Base-by-base conservation (phyloP, 1,284 basidiomycete genomes). In the Mycena citricolor region DNA sequence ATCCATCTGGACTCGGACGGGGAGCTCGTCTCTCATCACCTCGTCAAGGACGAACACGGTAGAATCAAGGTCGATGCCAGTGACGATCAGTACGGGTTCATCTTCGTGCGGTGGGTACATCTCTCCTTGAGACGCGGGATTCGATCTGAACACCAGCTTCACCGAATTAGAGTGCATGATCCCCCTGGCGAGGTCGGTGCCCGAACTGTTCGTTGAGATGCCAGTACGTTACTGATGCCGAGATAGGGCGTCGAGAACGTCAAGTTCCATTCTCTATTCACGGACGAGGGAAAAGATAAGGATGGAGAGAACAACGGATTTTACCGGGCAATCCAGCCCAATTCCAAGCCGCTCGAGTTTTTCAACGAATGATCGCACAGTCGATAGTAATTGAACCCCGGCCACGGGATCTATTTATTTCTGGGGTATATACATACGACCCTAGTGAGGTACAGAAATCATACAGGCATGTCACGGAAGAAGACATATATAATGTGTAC, bases 351-450 rank as follows among this genome's bases (percentile, higher is more conserved):
- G 8, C 66, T 88, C 44, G 76, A 81, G 49, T 87, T 86, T 63
- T 89, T 89, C 72, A 79, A 86, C 57, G 82, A 84, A 66, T 86
- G 21, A 39, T n/a, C n/a, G n/a, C n/a, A n/a, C n/a, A n/a, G n/a
- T n/a, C n/a, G n/a, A n/a, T n/a, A n/a, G n/a, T n/a, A n/a, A n/a
- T n/a, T n/a, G 26, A 29, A n/a, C 22, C 48, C 48, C 48, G 48
- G 43, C 48, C 48, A 49, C 41, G 43, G 43, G 39, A 41, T 49
- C 48, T 49, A 49, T 44, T 49, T 33, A n/a, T n/a, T 25, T 42
- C 28, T 21, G 28, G 30, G 42, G 48, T 40, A 33, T 41, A 42
- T 42, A 45, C 35, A 45, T 19, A 44, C 42, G 33, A 32, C 26
- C 17, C 41, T 10, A 10, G 26, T 10, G 26, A 29, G n/a, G 48